Conservation (phyloP, 2,329 filamentous ascomycete species). For the Colletotrichum horii region DNA sequence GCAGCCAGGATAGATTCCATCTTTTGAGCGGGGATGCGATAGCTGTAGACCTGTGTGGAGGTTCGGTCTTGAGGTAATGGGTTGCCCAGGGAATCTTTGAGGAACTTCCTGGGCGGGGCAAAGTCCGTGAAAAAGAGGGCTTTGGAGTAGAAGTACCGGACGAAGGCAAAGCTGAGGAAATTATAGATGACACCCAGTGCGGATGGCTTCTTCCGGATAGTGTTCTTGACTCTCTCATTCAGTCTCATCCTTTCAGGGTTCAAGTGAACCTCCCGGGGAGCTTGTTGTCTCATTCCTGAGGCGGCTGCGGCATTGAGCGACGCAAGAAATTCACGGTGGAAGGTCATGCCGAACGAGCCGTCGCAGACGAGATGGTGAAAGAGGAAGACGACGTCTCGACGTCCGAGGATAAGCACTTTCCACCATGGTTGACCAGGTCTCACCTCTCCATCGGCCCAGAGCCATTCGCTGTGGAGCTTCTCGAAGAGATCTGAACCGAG, state of each 20-base stretch:
- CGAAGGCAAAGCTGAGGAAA: slow-evolving; percentile 4
- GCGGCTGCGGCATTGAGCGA: background rate
- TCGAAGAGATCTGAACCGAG: background rate
- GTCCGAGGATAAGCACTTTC: slow-evolving; percentile 11
- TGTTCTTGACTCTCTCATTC: background rate
- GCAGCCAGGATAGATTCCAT: slow-evolving; percentile 11
- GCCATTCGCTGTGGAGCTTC: slow-evolving; percentile 3
- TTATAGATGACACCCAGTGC: slow-evolving; percentile 5
- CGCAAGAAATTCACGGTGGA: slow-evolving; percentile 12
- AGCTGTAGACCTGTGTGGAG: slow-evolving; percentile 1
- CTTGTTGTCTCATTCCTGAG: background rate
- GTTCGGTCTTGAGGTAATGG: background rate
- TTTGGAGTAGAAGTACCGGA: slow-evolving; percentile 15
- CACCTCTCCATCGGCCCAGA: slow-evolving; percentile 1
- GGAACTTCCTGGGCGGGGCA: background rate
- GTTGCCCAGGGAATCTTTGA: background rate
- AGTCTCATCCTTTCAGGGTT: background rate
- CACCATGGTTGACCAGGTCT: slow-evolving; percentile 9
- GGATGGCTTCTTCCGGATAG: background rate
- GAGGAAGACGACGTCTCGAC: slow-evolving; percentile 5
- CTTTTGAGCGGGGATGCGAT: slow-evolving; percentile 1
- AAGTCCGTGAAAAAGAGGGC: slow-evolving; percentile 14
- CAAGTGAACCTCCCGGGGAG: background rate
- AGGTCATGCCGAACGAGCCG: slow-evolving; percentile 9
- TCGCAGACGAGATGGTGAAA: slow-evolving; percentile 19